phyloP scores from a whole-genome alignment of 2,329 filamentous ascomycete genomes.

The Cladosporium sphaerospermum region DNA sequence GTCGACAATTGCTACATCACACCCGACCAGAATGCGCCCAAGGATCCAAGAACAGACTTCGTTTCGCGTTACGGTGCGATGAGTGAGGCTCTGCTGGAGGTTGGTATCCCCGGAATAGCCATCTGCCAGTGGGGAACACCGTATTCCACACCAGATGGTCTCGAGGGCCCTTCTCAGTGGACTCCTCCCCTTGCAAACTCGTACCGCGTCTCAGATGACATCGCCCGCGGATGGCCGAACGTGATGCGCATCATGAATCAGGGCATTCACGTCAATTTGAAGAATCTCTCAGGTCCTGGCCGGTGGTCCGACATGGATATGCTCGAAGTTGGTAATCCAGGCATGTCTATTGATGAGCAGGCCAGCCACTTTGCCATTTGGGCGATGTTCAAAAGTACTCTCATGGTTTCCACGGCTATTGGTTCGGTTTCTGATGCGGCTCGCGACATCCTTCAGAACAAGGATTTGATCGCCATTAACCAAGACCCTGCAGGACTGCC shows the following conservation, averaged over 20 bases:
- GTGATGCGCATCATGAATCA: conserved; percentile 27
- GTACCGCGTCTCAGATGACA: conserved; percentile 28
- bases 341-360: conserved; percentile 35
- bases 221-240: conserved; percentile 24
- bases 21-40: conserved; percentile 21
- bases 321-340: conserved; percentile 36
- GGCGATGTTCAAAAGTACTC: conserved; percentile 42
- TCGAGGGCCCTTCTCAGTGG: conserved; percentile 28
- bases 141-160: conserved; percentile 19
- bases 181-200: conserved; percentile 25
- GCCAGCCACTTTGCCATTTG: conserved; percentile 44
- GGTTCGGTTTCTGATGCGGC: conserved; percentile 33
- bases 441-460: conserved; percentile 42
- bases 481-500: conserved; percentile 47
- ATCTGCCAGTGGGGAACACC: conserved; percentile 27
- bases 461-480: conserved; percentile 44
- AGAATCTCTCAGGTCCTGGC: conserved; percentile 23
- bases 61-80: conserved; percentile 22
- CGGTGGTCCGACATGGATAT: conserved; percentile 36
- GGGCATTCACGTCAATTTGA: conserved; percentile 24
- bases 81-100: conserved; percentile 21
- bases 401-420: conserved; percentile 44
- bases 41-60: conserved; percentile 26
- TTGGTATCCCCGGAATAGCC: conserved; percentile 27
- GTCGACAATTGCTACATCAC: conserved; percentile 30